Conservation (phyloP, 306 rosid genomes). For the Cicer chorassanicum region DNA sequence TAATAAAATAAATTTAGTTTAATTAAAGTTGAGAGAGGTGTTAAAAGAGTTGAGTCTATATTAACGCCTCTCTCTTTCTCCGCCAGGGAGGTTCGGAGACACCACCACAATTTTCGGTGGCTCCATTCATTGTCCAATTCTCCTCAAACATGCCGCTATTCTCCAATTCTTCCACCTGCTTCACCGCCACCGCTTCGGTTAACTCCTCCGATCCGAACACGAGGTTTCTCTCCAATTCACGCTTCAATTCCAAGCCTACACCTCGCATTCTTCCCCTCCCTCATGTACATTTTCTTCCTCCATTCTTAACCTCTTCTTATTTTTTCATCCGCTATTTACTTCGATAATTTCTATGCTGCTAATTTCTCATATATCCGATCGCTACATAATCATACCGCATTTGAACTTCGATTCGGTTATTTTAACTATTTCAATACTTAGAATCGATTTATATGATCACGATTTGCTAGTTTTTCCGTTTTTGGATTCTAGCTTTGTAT, state of each 20-base stretch:
- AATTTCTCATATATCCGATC: slow-evolving; percentile 1
- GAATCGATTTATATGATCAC: neutral
- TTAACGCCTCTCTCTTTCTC: slow-evolving; percentile 42
- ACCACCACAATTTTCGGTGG: slow-evolving; percentile 48
- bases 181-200: slow-evolving; percentile 40
- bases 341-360: slow-evolving; percentile 34
- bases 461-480: slow-evolving; percentile 2
- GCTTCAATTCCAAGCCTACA: slow-evolving; percentile 36
- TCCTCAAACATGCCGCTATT: slow-evolving; percentile 55
- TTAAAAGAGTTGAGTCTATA: neutral
- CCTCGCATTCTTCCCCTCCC: slow-evolving; percentile 47
- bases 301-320: neutral
- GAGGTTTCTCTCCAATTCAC: slow-evolving; percentile 10
- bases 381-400: slow-evolving; percentile 7
- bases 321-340: neutral
- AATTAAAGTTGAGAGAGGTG: too few species aligned
- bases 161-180: slow-evolving; percentile 57
- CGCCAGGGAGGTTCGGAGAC: slow-evolving; percentile 44
- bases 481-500: slow-evolving; percentile 19
- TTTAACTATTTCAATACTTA: neutral
- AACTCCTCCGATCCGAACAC: slow-evolving; percentile 36
- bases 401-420: slow-evolving; percentile 6
- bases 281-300: slow-evolving; percentile 45
- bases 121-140: slow-evolving; percentile 50
- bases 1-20: too few species aligned